A percentile compares a stretch with the other conserved stretches of the same genome.
phyloP scores from a whole-genome alignment of 2,329 filamentous ascomycete genomes.

The Aspergillus sp. region DNA sequence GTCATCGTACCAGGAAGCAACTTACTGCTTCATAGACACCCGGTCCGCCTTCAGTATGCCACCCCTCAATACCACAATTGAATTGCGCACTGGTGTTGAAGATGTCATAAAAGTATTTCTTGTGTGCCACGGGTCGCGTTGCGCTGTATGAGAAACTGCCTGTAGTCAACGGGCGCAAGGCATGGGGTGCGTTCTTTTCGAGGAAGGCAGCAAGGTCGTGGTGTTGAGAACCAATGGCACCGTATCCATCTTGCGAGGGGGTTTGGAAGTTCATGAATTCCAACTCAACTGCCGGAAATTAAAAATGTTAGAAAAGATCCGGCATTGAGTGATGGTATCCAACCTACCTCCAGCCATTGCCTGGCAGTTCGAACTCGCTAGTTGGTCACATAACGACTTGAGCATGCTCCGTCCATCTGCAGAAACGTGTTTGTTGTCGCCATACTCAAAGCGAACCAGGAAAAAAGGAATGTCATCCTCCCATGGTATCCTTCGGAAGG shows the following conservation, averaged over 20 bases:
- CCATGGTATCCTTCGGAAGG: constrained; percentile 84
- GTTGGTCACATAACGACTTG: constrained; percentile 61
- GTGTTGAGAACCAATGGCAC: constrained; percentile 77
- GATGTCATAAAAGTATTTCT: constrained; percentile 86
- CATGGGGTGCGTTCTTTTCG: constrained; percentile 63
- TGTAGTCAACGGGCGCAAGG: constrained; percentile 77
- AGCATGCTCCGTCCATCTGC: constrained; percentile 77
- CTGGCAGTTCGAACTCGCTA: constrained; percentile 64
- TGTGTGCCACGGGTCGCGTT: constrained; percentile 80
- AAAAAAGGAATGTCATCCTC: constrained; percentile 84
- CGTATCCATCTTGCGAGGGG: constrained; percentile 86
- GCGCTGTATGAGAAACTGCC: constrained; percentile 96
- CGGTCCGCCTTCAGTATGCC: constrained; percentile 92
- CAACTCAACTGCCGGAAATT: too few relatives aligned
- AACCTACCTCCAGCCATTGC: constrained; percentile 83
- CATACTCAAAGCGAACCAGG: constrained; percentile 76
- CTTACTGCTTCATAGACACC: constrained; percentile 87
- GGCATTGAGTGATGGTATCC: background rate
- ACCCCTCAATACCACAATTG: constrained; percentile 79
- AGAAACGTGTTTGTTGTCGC: constrained; percentile 69
- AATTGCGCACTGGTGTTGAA: constrained; percentile 77
- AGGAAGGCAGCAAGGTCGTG: constrained; percentile 60
- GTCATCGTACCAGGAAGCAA: constrained; percentile 5
- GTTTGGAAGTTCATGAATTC: constrained; percentile 7
- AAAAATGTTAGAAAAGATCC: background rate